Evolutionary conservation across 805 yeast species (phyloP).

Genomic region (Metschnikowia vanudenii): DNA sequence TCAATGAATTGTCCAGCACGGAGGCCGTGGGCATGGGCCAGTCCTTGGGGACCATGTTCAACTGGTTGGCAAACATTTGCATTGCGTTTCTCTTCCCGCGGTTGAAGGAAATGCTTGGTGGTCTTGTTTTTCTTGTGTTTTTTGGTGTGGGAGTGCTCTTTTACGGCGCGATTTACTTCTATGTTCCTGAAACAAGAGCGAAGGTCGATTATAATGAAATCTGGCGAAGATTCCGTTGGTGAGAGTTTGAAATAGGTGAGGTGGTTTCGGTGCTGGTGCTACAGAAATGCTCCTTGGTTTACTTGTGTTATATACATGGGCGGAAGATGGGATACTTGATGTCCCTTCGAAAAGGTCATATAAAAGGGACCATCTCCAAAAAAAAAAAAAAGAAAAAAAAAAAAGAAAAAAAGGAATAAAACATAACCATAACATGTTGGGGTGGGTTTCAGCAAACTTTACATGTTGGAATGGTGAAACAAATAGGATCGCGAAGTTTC

Average conservation of each 20-base stretch:
- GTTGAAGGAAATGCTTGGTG: constrained; percentile 26
- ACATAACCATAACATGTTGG: too few relatives aligned
- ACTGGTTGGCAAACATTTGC: constrained; percentile 35
- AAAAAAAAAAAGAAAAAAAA: too few relatives aligned
- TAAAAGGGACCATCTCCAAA: too few relatives aligned
- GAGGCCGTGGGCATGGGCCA: constrained; percentile 36
- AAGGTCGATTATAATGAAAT: constrained; percentile 26
- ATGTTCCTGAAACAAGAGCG: constrained; percentile 37
- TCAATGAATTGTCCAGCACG: constrained; percentile 34
- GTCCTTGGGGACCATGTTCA: constrained; percentile 33
- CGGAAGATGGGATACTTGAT: too few relatives aligned
- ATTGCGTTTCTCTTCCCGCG: constrained; percentile 36
- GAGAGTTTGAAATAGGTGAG: background rate
- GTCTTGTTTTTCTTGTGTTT: constrained; percentile 31
- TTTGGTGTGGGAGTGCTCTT: constrained; percentile 21
- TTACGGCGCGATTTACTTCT: constrained; percentile 19
- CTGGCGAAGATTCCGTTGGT: constrained; percentile 20
- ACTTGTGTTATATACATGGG: too few relatives aligned
- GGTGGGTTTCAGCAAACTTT: too few relatives aligned
- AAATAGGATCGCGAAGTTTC: too few relatives aligned
- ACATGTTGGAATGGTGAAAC: too few relatives aligned
- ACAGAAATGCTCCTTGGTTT: too few relatives aligned
- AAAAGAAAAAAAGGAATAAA: too few relatives aligned
- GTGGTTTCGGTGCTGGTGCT: too few relatives aligned
- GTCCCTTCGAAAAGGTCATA: too few relatives aligned